A percentile compares a stretch with the other conserved stretches of the same genome.
phyloP scores from a whole-genome alignment of 345 rosid species.

The Nasturtium officinale region DNA sequence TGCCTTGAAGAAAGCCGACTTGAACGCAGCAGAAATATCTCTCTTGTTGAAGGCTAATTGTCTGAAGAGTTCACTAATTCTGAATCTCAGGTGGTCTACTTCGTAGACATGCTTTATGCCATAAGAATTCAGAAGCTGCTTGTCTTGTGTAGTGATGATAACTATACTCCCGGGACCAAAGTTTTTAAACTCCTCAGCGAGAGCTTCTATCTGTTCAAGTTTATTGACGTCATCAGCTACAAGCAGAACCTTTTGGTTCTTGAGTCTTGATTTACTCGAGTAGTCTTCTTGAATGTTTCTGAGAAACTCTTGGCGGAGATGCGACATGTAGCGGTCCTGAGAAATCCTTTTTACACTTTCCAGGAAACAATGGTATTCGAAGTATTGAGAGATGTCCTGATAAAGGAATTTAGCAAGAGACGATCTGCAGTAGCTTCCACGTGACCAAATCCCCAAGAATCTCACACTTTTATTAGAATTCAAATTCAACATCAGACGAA shows the following conservation, averaged over 20 bases:
- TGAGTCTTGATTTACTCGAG: constrained; percentile 1
- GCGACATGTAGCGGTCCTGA: too few relatives aligned
- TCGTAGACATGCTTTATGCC: constrained; percentile 24
- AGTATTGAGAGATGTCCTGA: neutral
- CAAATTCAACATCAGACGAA: neutral
- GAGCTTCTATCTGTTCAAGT: constrained; percentile 26
- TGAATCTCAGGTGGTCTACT: constrained; percentile 18
- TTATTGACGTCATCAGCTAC: constrained; percentile 25
- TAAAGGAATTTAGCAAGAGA: neutral
- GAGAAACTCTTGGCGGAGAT: constrained; percentile 21
- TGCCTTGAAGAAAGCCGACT: constrained; percentile 8
- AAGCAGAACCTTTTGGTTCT: constrained; percentile 34
- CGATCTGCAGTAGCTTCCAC: neutral
- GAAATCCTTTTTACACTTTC: constrained; percentile 21
- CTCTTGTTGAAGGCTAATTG: constrained; percentile 20
- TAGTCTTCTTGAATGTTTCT: constrained; percentile 2
- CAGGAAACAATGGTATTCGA: constrained; percentile 26
- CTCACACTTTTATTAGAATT: too few relatives aligned
- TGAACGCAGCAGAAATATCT: constrained; percentile 7
- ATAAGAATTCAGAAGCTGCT: constrained; percentile 9
- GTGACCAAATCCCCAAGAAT: neutral
- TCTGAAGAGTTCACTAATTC: constrained; percentile 25
- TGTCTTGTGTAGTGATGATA: constrained; percentile 38
- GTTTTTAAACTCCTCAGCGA: constrained; percentile 28
- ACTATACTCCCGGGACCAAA: constrained; percentile 40